Conservation (phyloP, 2,329 filamentous ascomycete genomes). For the Diplodia scrobiculata region DNA sequence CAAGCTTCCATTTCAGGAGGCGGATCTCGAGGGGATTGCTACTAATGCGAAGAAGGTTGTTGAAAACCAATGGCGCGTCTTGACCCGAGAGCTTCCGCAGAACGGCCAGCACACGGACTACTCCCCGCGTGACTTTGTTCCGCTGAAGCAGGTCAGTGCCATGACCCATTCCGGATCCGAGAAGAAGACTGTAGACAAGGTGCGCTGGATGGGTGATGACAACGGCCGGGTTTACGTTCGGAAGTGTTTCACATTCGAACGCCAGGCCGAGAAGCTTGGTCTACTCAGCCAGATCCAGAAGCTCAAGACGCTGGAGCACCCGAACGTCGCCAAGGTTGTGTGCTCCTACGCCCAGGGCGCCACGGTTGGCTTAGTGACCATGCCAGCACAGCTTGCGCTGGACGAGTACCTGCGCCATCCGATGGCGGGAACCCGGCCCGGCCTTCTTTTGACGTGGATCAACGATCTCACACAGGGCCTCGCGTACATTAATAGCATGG, state of each 20-base stretch:
- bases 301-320: conserved; percentile 45
- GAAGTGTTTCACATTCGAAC: conserved; percentile 43
- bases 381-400: conserved; percentile 42
- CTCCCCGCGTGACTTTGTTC: conserved; percentile 42
- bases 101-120: conserved; percentile 46
- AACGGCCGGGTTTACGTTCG: conserved; percentile 43
- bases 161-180: conserved; percentile 31
- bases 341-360: conserved; percentile 45
- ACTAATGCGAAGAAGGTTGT: conserved; percentile 43
- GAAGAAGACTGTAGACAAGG: conserved; percentile 42
- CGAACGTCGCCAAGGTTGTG: conserved; percentile 44
- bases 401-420: conserved; percentile 44
- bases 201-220: conserved; percentile 41
- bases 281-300: conserved; percentile 44
- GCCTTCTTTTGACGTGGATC: conserved; percentile 46
- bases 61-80: conserved; percentile 47
- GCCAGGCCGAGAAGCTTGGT: conserved; percentile 42
- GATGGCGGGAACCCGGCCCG: conserved; percentile 40
- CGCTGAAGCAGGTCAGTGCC: conserved; percentile 40
- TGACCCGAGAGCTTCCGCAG: conserved; percentile 44
- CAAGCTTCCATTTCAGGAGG: conserved; percentile 44
- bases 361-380: conserved; percentile 42
- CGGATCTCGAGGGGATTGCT: conserved; percentile 44
- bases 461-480: conserved; percentile 45
- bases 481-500: conserved; percentile 43